Percentiles rank a stretch among this genome's conserved stretches.
phyloP scores from a whole-genome alignment of 805 yeast genomes.

The Ogataea degrootiae region DNA sequence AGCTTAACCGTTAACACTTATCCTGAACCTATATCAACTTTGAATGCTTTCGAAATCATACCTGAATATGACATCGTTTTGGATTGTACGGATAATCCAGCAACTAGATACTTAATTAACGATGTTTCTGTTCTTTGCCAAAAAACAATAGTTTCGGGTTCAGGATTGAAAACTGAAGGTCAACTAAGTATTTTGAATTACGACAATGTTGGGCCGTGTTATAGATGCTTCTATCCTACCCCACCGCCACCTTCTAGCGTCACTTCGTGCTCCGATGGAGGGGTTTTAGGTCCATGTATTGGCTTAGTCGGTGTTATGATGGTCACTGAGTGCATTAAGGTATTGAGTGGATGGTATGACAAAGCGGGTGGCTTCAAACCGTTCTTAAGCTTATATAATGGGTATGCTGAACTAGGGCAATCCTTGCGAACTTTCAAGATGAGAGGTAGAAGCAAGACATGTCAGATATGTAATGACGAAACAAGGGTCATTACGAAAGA shows the following conservation, averaged over 20 bases:
- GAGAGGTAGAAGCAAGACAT: conserved; percentile 58
- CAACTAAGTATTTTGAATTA: conserved; percentile 77
- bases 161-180: conserved; percentile 90
- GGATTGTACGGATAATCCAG: conserved; percentile 95
- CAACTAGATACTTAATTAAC: conserved; percentile 77
- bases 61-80: conserved; percentile 67
- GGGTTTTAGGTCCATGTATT: conserved; percentile 94
- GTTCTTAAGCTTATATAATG: conserved; percentile 62
- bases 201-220: conserved; percentile 74
- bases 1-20: conserved; percentile 51
- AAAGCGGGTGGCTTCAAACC: conserved; percentile 54
- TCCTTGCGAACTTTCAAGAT: conserved; percentile 70
- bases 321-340: conserved; percentile 82
- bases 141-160: conserved; percentile 80
- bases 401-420: conserved; percentile 51
- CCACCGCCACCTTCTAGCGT: conserved; percentile 87
- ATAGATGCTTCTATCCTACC: conserved; percentile 84
- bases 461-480: conserved; percentile 58
- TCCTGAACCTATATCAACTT: conserved; percentile 44
- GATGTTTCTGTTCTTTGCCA: conserved; percentile 72
- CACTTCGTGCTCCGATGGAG: conserved; percentile 86
- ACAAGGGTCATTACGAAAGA: conserved; percentile 45
- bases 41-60: conserved; percentile 62
- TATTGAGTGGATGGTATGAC: conserved; percentile 54
- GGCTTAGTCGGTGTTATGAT: conserved; percentile 86